Evolutionary conservation across 306 rosid genomes (phyloP), one percentile per base, ranked within the genome.

Genomic region (Vigna radiata): DNA sequence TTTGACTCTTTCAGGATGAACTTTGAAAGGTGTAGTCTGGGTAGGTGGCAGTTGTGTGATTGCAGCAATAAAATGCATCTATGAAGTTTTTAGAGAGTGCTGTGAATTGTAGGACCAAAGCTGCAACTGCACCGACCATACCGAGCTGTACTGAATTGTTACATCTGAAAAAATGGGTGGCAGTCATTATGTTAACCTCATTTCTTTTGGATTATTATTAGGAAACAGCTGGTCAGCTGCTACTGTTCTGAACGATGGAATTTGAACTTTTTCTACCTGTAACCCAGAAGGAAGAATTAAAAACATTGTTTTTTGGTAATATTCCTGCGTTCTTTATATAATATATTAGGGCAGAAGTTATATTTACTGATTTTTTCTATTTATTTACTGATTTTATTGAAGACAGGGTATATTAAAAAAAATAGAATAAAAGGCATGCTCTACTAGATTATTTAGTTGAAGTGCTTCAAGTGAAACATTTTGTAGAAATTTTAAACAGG

Each of bases 1-100:
- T 37, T 66, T 66, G 71, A 66, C 53, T 41, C 36, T 83, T 46
- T 67, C 89, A 89, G 90, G 93, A 89, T 83, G 90, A 89, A 73
- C 85, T 89, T 33, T 89, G 87, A 89, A 78, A 66, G 17, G 14
- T 11, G 79, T 68, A 27, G 5, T 3, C 11, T 48, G 58, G 77
- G 71, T 70, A 36, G 74, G 61, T 82, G 60, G 54, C 33, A 25
- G 27, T 17, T 59, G 58, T 48, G 8, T 64, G 66, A 73, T 19
- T 82, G 79, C 53, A 16, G 33, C 63, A n/a, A 52, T 70, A 73
- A 72, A 75, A 73, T 49, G 80, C 48, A 64, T 17, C 52, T 58
- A 48, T 68, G 16, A 50, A 50, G 72, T 46, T 82, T 46, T 41
- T 41, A 41, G 13, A 6, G 77, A 76, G 68, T 66, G 72, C 50